These are phyloP conservation scores for cucumber (Cucumis sativus) DNA, from an alignment of 306 rosid genomes.

Conservation along the genomic window DNA sequence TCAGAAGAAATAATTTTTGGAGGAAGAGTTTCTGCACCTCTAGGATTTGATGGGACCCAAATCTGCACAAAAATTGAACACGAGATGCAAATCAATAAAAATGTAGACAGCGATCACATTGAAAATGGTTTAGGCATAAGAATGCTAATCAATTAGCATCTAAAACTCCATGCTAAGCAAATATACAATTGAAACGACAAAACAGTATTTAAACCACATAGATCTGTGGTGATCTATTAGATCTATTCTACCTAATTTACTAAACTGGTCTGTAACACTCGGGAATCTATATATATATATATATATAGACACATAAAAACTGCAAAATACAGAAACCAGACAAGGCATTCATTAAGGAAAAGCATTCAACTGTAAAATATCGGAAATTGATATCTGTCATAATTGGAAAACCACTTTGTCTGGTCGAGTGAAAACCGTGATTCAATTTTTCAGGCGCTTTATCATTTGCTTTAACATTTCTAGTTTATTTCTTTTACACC, in stretches of 20 bases:
- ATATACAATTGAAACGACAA: neutral
- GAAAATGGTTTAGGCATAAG: neutral
- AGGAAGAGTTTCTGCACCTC: slow-evolving; percentile 86
- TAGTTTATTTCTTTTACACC: neutral
- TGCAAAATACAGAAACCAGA: neutral
- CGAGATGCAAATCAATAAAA: neutral
- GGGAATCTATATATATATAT: neutral
- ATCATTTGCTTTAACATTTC: neutral
- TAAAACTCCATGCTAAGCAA: neutral
- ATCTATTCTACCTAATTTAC: neutral
- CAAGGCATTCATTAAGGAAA: neutral
- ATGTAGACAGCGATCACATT: neutral
- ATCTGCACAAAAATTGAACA: slow-evolving; percentile 41
- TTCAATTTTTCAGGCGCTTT: neutral
- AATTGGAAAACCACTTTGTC: neutral
- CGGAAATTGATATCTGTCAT: neutral
- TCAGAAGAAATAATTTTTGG: slow-evolving; percentile 65
- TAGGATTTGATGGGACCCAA: slow-evolving; percentile 91
- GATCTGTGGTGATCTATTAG: neutral
- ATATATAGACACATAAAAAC: neutral
- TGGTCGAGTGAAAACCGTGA: neutral
- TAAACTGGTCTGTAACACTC: neutral
- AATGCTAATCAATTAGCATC: neutral
- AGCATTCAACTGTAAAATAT: neutral
- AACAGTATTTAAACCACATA: neutral